Evolutionary conservation across 2,329 filamentous ascomycete species (phyloP).

Genomic region (Cephalotrichum gorgonifer): DNA sequence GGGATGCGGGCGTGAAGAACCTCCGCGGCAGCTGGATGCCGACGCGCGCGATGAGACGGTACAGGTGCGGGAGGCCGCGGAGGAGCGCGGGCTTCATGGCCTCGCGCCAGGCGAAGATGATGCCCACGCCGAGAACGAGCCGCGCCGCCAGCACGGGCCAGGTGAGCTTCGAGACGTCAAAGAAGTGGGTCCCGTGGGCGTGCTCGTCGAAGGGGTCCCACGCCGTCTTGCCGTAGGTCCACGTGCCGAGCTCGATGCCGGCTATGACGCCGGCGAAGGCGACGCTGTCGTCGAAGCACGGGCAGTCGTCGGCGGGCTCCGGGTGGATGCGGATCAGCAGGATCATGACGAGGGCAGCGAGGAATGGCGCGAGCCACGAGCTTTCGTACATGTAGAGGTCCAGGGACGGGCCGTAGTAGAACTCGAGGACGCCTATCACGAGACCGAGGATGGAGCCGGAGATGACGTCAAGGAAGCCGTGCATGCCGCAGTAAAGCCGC

Average conservation of each 20-base stretch:
- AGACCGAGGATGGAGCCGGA: conserved; percentile 71
- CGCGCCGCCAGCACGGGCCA: conserved; percentile 53
- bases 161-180: conserved; percentile 57
- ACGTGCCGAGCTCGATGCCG: conserved; percentile 71
- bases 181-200: conserved; percentile 42
- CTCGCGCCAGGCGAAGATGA: conserved; percentile 85
- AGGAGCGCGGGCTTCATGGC: conserved; percentile 78
- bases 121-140: conserved; percentile 67
- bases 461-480: conserved; percentile 87
- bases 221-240: conserved; percentile 61
- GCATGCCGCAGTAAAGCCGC: conserved; percentile 95
- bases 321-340: conserved; percentile 81
- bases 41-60: conserved; percentile 71
- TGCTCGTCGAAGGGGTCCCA: conserved; percentile 31
- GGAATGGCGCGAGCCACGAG: conserved; percentile 51
- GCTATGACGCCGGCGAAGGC: conserved; percentile 86
- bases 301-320: conserved; percentile 92
- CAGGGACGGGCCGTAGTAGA: conserved; percentile 49
- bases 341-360: conserved; percentile 57
- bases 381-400: conserved; percentile 62
- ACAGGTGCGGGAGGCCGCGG: conserved; percentile 69
- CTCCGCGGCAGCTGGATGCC: conserved; percentile 74
- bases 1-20: conserved; percentile 82
- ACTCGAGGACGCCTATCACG: conserved; percentile 48
- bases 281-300: conserved; percentile 93